A percentile compares a stretch with the other conserved stretches of the same genome.
phyloP scores from a whole-genome alignment of 2,329 filamentous ascomycete genomes.

The Ophiocordyceps camponoti-leonardi region DNA sequence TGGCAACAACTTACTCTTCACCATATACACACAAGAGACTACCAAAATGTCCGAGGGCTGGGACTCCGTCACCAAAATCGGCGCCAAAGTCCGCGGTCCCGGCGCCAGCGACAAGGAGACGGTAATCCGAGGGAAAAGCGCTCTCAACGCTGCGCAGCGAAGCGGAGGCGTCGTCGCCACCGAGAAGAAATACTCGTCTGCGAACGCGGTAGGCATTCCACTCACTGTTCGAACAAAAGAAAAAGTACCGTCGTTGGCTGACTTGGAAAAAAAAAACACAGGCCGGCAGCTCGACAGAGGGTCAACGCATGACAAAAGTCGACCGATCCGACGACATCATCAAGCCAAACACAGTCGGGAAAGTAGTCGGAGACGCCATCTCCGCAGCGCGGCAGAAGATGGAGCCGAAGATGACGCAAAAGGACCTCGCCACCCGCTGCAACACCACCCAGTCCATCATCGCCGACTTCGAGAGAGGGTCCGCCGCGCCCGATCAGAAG shows the following conservation, averaged over 20 bases:
- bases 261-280: slow-evolving; percentile 2
- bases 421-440: slow-evolving; percentile 69
- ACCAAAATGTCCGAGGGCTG: slow-evolving; percentile 34
- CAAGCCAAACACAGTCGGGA: slow-evolving; percentile 83
- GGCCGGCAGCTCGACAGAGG: slow-evolving; percentile 35
- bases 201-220: slow-evolving; percentile 41
- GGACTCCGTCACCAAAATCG: slow-evolving; percentile 85
- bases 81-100: slow-evolving; percentile 60
- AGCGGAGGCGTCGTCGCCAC: slow-evolving; percentile 60
- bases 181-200: slow-evolving; percentile 75
- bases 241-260: neutral
- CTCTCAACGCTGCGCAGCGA: slow-evolving; percentile 80
- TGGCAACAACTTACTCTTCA: too few species aligned
- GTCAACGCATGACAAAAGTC: slow-evolving; percentile 93
- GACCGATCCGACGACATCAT: slow-evolving; percentile 95
- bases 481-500: slow-evolving; percentile 68
- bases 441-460: slow-evolving; percentile 71
- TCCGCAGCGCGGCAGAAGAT: slow-evolving; percentile 60
- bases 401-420: slow-evolving; percentile 93
- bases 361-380: slow-evolving; percentile 68
- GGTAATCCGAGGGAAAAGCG: slow-evolving; percentile 66
- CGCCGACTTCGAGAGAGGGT: slow-evolving; percentile 71
- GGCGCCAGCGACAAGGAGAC: slow-evolving; percentile 59
- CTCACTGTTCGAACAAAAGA: neutral
- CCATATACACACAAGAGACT: too few species aligned